Evolutionary conservation across 768 basidiomycete species (phyloP).

Genomic region (Xerocomellus dryophilus): DNA sequence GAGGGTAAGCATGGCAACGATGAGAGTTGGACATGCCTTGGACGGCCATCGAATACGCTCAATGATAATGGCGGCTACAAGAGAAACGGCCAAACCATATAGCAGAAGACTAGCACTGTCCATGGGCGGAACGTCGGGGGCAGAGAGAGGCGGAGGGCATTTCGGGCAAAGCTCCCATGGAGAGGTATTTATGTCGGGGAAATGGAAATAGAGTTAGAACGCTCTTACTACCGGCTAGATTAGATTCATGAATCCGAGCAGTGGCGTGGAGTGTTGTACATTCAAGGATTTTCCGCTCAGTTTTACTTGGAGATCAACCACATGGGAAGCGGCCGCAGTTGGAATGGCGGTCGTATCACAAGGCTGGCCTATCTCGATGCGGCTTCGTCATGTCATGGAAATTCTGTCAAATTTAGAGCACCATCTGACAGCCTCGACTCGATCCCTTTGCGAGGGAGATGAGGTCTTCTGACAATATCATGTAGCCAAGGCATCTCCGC

Average conservation of each 20-base stretch:
- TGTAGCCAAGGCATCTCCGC: constrained; percentile 29
- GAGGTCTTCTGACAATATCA: constrained; percentile 16
- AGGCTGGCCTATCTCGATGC: neutral
- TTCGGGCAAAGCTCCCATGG: constrained; percentile 22
- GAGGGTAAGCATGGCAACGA: neutral
- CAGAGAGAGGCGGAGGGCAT: constrained; percentile 27
- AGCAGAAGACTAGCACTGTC: constrained; percentile 21
- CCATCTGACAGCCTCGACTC: constrained; percentile 4
- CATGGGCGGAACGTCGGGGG: constrained; percentile 26
- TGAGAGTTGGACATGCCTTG: constrained; percentile 19
- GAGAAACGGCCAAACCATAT: constrained; percentile 18
- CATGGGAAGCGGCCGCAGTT: constrained; percentile 7
- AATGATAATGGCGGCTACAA: constrained; percentile 10
- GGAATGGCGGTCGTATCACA: no score
- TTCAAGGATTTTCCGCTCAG: constrained; percentile 8
- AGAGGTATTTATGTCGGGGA: constrained; percentile 34
- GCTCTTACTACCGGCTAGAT: constrained; percentile 22
- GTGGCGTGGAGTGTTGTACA: constrained; percentile 21
- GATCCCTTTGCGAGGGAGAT: constrained; percentile 15
- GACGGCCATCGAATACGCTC: constrained; percentile 24
- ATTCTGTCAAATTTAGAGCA: constrained; percentile 14
- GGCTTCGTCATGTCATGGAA: constrained; percentile 23
- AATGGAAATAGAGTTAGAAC: constrained; percentile 32
- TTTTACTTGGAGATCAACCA: neutral
- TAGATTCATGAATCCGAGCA: constrained; percentile 25